phyloP scores from a whole-genome alignment of 805 yeast genomes.

The Cyberlindnera mississippiensis region DNA sequence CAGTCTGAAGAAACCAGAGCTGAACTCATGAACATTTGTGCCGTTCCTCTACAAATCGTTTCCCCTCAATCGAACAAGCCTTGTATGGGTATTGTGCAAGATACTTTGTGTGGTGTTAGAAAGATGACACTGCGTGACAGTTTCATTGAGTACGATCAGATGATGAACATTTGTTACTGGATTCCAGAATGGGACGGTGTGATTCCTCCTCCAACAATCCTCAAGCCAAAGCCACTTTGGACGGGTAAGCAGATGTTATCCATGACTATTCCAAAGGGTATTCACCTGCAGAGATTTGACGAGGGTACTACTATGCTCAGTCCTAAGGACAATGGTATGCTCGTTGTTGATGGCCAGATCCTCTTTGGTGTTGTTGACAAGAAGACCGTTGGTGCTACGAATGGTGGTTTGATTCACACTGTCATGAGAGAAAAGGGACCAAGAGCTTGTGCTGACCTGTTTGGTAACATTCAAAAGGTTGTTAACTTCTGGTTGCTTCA shows the following conservation, averaged over 20 bases:
- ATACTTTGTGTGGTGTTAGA: constrained; percentile 94
- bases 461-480: constrained; percentile 90
- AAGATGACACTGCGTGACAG: constrained; percentile 90
- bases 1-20: constrained; percentile 98
- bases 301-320: constrained; percentile 78
- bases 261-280: constrained; percentile 92
- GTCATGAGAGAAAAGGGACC: constrained; percentile 98
- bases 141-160: constrained; percentile 87
- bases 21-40: constrained; percentile 89
- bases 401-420: constrained; percentile 96
- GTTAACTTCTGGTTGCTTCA: constrained; percentile 96
- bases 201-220: constrained; percentile 90
- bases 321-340: constrained; percentile 94
- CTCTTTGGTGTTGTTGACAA: constrained; percentile 98
- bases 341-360: constrained; percentile 91
- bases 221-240: constrained; percentile 96
- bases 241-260: constrained; percentile 94
- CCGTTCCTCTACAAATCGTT: constrained; percentile 96
- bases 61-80: constrained; percentile 99
- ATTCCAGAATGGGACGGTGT: constrained; percentile 99
- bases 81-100: constrained; percentile 99
- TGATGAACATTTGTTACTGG: constrained; percentile 96
- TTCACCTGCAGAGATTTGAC: constrained; percentile 89
- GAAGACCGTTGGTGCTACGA: constrained; percentile 97
- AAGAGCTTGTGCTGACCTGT: constrained; percentile 78